These are phyloP conservation scores for Penicillium sp. DNA, from an alignment of 2,329 filamentous ascomycete genomes.

Conservation along the genomic window DNA sequence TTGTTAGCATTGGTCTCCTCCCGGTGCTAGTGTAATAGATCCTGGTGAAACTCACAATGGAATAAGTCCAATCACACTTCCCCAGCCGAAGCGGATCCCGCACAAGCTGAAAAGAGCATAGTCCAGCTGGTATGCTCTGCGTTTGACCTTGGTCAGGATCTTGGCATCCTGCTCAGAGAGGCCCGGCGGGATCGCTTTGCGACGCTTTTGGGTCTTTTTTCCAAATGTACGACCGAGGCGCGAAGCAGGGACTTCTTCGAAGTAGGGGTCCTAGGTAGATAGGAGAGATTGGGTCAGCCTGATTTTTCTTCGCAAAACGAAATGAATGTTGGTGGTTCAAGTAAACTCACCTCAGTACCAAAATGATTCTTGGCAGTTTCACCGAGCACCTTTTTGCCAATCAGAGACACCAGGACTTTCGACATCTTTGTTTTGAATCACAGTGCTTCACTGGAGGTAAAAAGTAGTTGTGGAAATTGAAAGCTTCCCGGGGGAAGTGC, in stretches of 20 bases:
- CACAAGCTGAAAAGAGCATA: constrained; percentile 77
- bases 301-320: neutral
- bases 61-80: constrained; percentile 77
- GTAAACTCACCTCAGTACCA: constrained; percentile 39
- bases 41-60: constrained; percentile 65
- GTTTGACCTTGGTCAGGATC: constrained; percentile 81
- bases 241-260: constrained; percentile 75
- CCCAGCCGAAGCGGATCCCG: constrained; percentile 85
- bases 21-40: neutral
- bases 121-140: constrained; percentile 80
- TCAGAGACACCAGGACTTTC: constrained; percentile 25
- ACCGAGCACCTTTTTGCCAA: constrained; percentile 36
- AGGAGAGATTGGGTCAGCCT: constrained; percentile 6
- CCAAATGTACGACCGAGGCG: constrained; percentile 62
- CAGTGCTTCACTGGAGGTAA: neutral
- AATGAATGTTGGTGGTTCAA: constrained; percentile 7
- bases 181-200: constrained; percentile 79
- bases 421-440: constrained; percentile 25
- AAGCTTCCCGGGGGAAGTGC: neutral
- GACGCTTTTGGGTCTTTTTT: constrained; percentile 75
- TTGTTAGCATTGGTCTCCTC: constrained; percentile 3
- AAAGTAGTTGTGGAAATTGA: neutral
- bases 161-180: constrained; percentile 78
- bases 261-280: constrained; percentile 74
- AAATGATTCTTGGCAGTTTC: constrained; percentile 43